These are phyloP conservation scores for Sporothrix luriei DNA, from an alignment of 2,329 filamentous ascomycete species.

Conservation along the genomic window DNA sequence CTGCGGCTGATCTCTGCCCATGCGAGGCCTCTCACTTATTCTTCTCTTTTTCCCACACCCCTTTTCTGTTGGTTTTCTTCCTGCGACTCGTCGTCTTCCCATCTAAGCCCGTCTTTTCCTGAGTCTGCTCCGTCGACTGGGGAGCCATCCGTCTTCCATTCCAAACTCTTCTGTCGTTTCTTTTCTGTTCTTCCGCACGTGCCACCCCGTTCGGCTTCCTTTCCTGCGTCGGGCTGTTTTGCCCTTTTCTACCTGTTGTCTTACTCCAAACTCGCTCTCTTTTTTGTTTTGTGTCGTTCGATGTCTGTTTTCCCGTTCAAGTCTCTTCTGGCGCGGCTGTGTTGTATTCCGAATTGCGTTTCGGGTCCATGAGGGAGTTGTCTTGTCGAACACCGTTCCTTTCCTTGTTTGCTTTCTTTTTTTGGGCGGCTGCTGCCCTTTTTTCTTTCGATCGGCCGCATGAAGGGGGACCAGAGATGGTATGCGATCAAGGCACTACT, in stretches of 20 bases:
- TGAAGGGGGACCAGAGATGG: constrained; percentile 26
- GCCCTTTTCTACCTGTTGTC: constrained; percentile 2
- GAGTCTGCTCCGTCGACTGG: constrained; percentile 28
- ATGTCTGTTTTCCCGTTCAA: constrained; percentile 18
- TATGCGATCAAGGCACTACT: constrained; percentile 34
- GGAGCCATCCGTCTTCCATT: constrained; percentile 25
- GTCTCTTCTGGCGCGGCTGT: constrained; percentile 15
- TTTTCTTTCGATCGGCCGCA: constrained; percentile 9
- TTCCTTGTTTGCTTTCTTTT: constrained; percentile 2
- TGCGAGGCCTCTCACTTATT: constrained; percentile 24
- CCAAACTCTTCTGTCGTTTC: constrained; percentile 26
- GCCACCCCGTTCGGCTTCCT: constrained; percentile 1
- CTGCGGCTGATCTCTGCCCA: constrained; percentile 77
- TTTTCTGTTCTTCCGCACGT: not conserved
- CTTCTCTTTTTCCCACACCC: not conserved
- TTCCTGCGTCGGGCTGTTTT: not conserved
- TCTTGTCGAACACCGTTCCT: constrained; percentile 25
- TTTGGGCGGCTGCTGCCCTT: constrained; percentile 9
- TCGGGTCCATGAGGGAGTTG: constrained; percentile 31
- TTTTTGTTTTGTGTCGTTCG: not conserved
- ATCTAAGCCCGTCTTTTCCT: constrained; percentile 25
- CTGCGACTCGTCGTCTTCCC: constrained; percentile 22
- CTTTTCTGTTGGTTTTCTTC: constrained; percentile 44
- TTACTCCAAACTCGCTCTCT: constrained; percentile 24
- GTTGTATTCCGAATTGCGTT: not conserved